A percentile compares a stretch with the other conserved stretches of the same genome.
phyloP scores from a whole-genome alignment of 306 rosid species.

The Prunus mira region DNA sequence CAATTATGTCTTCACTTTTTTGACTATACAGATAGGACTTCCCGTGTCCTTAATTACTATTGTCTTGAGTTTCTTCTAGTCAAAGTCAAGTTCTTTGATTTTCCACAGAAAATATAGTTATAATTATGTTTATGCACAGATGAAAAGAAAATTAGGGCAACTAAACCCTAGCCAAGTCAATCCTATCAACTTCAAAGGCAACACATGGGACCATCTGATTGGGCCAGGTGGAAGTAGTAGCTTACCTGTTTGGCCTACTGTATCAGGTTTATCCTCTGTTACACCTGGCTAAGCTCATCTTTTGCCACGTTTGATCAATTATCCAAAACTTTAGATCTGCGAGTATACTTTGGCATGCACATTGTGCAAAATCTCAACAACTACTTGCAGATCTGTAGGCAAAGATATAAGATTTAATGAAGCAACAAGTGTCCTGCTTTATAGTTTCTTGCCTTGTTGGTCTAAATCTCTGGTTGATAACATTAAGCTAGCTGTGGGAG shows the following conservation, averaged over 20 bases:
- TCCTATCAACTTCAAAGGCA: neutral
- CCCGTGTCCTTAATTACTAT: conserved; percentile 50
- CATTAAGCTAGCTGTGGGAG: neutral
- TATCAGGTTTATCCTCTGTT: conserved; percentile 15
- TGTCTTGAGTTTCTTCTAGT: neutral
- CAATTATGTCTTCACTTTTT: conserved; percentile 34
- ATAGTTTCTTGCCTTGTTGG: neutral
- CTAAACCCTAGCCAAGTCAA: neutral
- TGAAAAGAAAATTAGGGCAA: too few species aligned
- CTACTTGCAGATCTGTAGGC: neutral
- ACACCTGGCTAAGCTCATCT: conserved; percentile 9
- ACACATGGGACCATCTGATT: conserved; percentile 30
- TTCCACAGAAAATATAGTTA: neutral
- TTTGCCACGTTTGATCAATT: conserved; percentile 33
- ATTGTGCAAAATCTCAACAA: conserved; percentile 8
- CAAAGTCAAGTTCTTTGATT: conserved; percentile 1
- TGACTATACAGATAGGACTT: conserved; percentile 16
- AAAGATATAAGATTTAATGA: neutral
- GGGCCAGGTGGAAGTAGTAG: conserved; percentile 49
- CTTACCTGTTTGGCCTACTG: conserved; percentile 41
- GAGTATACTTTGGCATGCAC: neutral
- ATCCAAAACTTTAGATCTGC: neutral
- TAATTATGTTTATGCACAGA: neutral
- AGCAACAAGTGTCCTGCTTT: conserved; percentile 17
- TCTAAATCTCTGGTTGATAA: neutral